phyloP scores from a whole-genome alignment of 2,329 filamentous ascomycete species.

The Cryphonectria parasitica region DNA sequence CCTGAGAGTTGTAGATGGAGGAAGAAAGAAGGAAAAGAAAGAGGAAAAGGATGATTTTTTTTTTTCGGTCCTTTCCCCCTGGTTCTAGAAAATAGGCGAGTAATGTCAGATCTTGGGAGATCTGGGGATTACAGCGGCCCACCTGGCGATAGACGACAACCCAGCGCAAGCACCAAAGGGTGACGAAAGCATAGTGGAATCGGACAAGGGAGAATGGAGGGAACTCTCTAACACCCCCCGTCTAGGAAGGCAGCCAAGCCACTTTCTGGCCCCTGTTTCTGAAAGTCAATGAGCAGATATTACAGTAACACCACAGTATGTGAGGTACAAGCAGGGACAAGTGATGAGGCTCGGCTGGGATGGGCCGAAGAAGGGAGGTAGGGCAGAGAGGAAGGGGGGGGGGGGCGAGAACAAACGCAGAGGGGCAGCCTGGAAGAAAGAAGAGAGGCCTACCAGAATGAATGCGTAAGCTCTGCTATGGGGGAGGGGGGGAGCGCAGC shows the following conservation, averaged over 20 bases:
- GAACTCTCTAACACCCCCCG: background rate
- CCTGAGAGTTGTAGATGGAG: background rate
- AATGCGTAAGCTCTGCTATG: background rate
- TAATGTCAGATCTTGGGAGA: background rate
- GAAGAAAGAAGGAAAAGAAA: background rate
- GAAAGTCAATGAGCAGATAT: background rate
- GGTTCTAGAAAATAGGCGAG: background rate
- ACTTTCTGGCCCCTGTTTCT: constrained; percentile 4
- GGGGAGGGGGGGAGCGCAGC: background rate
- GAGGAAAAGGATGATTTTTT: background rate
- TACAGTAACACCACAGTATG: background rate
- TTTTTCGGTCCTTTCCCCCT: background rate
- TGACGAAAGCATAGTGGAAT: background rate
- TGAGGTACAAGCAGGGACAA: background rate
- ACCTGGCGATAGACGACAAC: constrained; percentile 2
- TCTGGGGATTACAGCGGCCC: background rate
- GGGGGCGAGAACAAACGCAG: background rate
- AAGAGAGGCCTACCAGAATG: background rate
- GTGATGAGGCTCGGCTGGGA: background rate
- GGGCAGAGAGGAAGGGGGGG: background rate
- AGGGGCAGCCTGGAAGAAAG: too few species aligned
- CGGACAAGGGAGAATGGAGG: background rate
- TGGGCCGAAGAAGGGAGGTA: background rate
- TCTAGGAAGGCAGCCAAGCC: background rate
- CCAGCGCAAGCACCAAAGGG: background rate